Evolutionary conservation across 495 filamentous ascomycete species (phyloP).

Genomic region (Penicillium canescens): DNA sequence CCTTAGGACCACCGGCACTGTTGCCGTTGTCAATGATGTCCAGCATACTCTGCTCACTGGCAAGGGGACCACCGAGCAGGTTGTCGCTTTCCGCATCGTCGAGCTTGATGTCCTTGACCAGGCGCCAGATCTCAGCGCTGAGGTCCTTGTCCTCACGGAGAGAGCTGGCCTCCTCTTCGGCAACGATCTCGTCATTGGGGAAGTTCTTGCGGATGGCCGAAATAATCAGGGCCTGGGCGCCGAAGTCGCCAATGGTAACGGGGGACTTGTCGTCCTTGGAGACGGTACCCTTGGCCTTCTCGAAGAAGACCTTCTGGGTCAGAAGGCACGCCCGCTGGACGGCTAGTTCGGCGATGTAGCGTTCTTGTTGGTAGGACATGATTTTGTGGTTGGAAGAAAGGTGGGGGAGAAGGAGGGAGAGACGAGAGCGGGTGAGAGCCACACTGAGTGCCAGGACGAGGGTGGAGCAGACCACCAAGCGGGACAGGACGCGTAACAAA

Average conservation of each 20-base stretch:
- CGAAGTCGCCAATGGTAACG: conserved; percentile 97
- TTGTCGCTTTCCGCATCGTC: conserved; percentile 63
- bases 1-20: conserved; percentile 73
- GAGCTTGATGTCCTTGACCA: conserved; percentile 73
- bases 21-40: conserved; percentile 82
- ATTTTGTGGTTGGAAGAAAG: conserved; percentile 30
- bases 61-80: conserved; percentile 71
- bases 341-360: conserved; percentile 83
- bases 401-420: conserved; percentile 38
- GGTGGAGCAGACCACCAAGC: conserved; percentile 42
- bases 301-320: conserved; percentile 90
- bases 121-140: conserved; percentile 74
- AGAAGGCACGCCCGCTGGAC: conserved; percentile 87
- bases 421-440: conserved; percentile 46
- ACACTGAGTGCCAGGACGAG: conserved; percentile 51
- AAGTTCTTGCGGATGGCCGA: conserved; percentile 84
- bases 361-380: conserved; percentile 74
- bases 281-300: conserved; percentile 87
- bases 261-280: conserved; percentile 94
- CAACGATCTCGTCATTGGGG: conserved; percentile 87
- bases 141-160: conserved; percentile 68
- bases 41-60: conserved; percentile 74
- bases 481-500: conserved; percentile 37
- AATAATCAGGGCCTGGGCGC: conserved; percentile 95
- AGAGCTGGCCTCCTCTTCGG: conserved; percentile 85